Evolutionary conservation across 208 protist genomes (phyloP).

Genomic region (Trypanosoma mega): DNA sequence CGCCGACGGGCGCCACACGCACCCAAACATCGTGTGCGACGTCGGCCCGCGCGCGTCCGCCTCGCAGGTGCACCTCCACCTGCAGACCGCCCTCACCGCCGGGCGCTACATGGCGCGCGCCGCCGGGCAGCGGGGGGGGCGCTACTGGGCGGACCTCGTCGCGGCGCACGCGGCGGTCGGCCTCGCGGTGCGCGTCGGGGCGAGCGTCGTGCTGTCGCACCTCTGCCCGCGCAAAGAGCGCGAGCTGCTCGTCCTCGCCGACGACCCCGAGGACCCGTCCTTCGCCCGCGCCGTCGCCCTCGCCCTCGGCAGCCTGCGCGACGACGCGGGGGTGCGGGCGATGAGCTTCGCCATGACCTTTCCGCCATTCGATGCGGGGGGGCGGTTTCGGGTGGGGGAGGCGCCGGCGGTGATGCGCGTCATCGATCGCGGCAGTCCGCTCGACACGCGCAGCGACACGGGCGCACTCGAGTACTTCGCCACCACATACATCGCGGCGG

Average conservation of each 20-base stretch:
- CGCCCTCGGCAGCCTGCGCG: conserved; percentile 21
- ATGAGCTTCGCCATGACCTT: conserved; percentile 32
- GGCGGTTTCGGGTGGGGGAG: background rate
- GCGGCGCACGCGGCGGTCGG: conserved; percentile 26
- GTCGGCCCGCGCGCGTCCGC: conserved; percentile 28
- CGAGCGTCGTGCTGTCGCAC: conserved; percentile 21
- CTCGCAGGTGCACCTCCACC: conserved; percentile 41
- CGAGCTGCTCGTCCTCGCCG: conserved; percentile 33
- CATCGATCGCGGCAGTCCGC: conserved; percentile 34
- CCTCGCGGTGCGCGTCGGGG: conserved; percentile 24
- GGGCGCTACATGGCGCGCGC: conserved; percentile 20
- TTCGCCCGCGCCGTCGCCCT: conserved; percentile 31
- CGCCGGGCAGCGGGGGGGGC: background rate
- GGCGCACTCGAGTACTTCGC: conserved; percentile 44
- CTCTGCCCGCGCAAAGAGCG: conserved; percentile 33
- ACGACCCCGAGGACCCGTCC: conserved; percentile 12
- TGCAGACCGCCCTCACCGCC: conserved; percentile 28
- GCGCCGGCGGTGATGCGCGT: conserved; percentile 31
- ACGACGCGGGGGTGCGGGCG: conserved; percentile 14
- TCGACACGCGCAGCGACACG: conserved; percentile 34
- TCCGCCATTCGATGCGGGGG: conserved; percentile 15
- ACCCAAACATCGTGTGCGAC: conserved; percentile 41
- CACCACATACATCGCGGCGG: conserved; percentile 28
- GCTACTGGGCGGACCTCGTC: conserved; percentile 31
- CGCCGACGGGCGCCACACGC: conserved; percentile 17